These are phyloP conservation scores for Coffea humblotiana DNA, from an alignment of 305 asterid species.

Conservation along the genomic window DNA sequence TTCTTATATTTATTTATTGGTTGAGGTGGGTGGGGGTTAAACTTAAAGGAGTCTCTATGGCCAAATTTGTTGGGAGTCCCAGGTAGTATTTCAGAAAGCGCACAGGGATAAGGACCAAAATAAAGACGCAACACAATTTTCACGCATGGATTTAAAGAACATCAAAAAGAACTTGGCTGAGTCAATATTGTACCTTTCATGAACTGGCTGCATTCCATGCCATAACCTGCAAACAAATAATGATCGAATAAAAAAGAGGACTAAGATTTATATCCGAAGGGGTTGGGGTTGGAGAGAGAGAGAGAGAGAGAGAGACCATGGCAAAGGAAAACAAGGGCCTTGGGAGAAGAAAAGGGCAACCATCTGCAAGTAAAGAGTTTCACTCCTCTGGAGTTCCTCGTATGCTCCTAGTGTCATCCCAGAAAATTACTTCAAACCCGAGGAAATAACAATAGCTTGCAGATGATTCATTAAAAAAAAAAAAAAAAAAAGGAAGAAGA, in stretches of 20 bases:
- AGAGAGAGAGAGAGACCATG: constrained; percentile 63
- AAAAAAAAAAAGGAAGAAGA: not conserved
- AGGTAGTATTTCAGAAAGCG: too few relatives aligned
- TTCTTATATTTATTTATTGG: too few relatives aligned
- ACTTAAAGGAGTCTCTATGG: not conserved
- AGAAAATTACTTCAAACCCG: not conserved
- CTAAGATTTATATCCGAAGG: not conserved
- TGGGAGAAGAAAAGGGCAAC: constrained; percentile 83
- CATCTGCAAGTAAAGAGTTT: constrained; percentile 84
- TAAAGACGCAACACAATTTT: too few relatives aligned
- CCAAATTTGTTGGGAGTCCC: not conserved
- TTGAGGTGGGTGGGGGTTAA: not conserved
- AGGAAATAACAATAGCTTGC: not conserved
- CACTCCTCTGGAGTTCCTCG: constrained; percentile 72
- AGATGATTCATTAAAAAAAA: not conserved
- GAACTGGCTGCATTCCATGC: constrained; percentile 97
- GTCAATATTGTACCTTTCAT: constrained; percentile 61
- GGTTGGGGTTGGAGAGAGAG: constrained; percentile 12
- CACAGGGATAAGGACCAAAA: too few relatives aligned
- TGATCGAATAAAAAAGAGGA: not conserved
- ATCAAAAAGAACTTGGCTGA: not conserved
- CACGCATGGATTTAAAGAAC: not conserved
- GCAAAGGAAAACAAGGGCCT: constrained; percentile 93
- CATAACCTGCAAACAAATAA: constrained; percentile 74
- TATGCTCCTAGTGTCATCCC: constrained; percentile 41